Conservation (phyloP, 257 asterid species). For the Solanum lycopersicoides region DNA sequence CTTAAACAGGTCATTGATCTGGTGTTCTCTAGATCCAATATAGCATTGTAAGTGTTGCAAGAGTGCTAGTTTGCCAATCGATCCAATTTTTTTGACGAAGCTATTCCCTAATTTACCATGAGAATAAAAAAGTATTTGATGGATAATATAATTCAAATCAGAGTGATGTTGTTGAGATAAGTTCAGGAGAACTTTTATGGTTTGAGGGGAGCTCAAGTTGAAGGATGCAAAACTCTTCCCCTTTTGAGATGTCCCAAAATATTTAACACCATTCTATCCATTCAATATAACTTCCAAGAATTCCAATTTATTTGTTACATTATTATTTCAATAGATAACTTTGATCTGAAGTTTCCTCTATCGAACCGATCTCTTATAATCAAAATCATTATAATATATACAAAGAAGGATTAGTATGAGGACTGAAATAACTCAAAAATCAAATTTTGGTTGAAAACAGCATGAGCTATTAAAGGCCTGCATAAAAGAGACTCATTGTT, state of each 20-base stretch:
- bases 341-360: neutral
- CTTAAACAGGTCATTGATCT: neutral
- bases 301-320: neutral
- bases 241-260: neutral
- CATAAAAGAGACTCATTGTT: neutral
- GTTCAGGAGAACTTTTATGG: neutral
- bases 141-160: neutral
- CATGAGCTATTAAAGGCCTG: neutral
- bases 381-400: neutral
- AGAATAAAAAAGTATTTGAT: neutral
- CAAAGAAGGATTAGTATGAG: neutral
- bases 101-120: neutral
- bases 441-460: neutral
- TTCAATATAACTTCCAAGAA: neutral
- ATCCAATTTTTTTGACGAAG: neutral
- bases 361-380: neutral
- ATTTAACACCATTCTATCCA: neutral
- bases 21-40: neutral
- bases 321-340: neutral
- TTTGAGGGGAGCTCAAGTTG: neutral
- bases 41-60: neutral
- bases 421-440: neutral
- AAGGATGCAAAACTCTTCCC: neutral
- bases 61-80: neutral
- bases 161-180: neutral